Percentiles rank a stretch among this genome's conserved stretches.
phyloP scores from a whole-genome alignment of 2,329 filamentous ascomycete genomes.

The Calonectria naviculata region DNA sequence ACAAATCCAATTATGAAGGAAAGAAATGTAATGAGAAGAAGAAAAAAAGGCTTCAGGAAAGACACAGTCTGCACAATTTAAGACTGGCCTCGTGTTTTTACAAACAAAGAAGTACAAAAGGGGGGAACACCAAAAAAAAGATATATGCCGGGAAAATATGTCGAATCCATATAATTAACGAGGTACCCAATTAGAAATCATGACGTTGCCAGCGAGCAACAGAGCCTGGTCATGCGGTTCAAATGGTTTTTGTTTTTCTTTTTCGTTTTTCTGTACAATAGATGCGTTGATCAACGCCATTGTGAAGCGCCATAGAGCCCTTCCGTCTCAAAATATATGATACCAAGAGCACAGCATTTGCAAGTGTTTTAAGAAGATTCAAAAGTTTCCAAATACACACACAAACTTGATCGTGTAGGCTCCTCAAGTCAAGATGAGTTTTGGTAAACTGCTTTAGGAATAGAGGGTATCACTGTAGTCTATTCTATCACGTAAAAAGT shows the following conservation, averaged over 20 bases:
- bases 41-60: neutral
- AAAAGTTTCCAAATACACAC: too few species aligned
- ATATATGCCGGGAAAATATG: neutral
- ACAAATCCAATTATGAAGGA: neutral
- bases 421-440: neutral
- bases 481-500: constrained; percentile 27
- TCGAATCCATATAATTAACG: neutral
- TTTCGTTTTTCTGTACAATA: neutral
- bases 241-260: neutral
- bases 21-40: neutral
- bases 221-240: neutral
- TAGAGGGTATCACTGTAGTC: constrained; percentile 40
- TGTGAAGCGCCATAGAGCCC: neutral
- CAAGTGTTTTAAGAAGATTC: neutral
- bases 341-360: neutral
- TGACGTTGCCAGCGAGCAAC: neutral
- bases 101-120: neutral
- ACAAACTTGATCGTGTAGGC: neutral
- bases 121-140: neutral
- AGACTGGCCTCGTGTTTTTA: too few species aligned
- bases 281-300: neutral
- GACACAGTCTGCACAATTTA: too few species aligned
- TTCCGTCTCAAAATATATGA: constrained; percentile 1
- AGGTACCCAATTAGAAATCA: neutral
- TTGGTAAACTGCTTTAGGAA: constrained; percentile 32